Evolutionary conservation across 2,329 filamentous ascomycete genomes (phyloP), one percentile per base, ranked within the genome.

Genomic region (Epichloe uncinata): DNA sequence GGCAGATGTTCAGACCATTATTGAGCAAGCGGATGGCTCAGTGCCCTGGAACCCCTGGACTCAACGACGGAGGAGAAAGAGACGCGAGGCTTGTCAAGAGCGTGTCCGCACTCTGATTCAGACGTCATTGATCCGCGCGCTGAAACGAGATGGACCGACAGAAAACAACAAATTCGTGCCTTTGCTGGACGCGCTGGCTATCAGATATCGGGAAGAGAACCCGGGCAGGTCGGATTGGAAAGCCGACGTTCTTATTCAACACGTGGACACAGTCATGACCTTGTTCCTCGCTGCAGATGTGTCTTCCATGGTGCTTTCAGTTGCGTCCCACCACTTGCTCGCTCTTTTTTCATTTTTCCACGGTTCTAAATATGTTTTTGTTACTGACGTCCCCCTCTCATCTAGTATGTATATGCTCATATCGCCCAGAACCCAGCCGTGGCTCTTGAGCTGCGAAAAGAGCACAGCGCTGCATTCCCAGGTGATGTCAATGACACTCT

Each of bases 261-360:
- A 48, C n/a, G 16, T 48, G 30, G 47, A 48, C 34, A 48, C 47
- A 26, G 16, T 43, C 30, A 48, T 42, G 47, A 18, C 47, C 47
- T 22, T 48, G 20, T 42, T 48, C 30, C 47, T 48, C 26, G 47
- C 40, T 5, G 40, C 47, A 37, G 47, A 48, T 15, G 33, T 48
- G 38, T 48, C 47, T 8, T 48, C 47, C 13, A 48, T 48, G 47
- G 47, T 48, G 26, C 34, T 48, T 35, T 37, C 47, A 48, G 47
- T 48, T 48, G 20, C 47, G 47, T 43, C 40, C 33, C 15, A 30
- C 47, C 34, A 5, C 5, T 47, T 12, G 13, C 12, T 43, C n/a
- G 12, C 16, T 45, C 11, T 15, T 37, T 45, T 12, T 36, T 4
- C 8, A 11, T 26, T 3, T 16, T n/a, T 18, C 33, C 13, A 3